A percentile compares a stretch with the other conserved stretches of the same genome.
Evolutionary conservation across 148 eudicot species (phyloP).

Genomic region (Heliosperma pusillum): DNA sequence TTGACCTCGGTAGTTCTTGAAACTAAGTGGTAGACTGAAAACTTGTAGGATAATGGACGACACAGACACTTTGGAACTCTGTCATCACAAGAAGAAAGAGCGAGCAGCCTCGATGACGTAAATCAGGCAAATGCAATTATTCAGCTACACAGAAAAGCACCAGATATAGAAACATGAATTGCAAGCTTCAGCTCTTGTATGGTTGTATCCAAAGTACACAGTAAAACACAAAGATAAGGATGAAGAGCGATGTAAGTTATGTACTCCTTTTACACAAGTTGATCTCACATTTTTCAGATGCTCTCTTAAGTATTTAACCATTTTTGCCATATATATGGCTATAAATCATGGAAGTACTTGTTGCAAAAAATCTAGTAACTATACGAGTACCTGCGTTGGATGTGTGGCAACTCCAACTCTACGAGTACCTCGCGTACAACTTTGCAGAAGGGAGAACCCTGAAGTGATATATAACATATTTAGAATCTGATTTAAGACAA

Average conservation of each 20-base stretch:
- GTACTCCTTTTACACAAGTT: background rate
- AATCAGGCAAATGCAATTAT: background rate
- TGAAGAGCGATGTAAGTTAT: background rate
- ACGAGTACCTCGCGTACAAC: constrained; percentile 95
- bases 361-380: background rate
- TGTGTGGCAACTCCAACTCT: constrained; percentile 90
- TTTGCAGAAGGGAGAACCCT: constrained; percentile 97
- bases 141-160: constrained; percentile 10
- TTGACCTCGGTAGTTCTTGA: background rate
- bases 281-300: background rate
- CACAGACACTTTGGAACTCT: background rate
- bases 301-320: too few species aligned
- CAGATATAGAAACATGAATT: background rate
- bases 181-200: background rate
- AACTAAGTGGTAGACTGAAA: constrained; percentile 1
- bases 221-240: background rate
- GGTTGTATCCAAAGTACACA: background rate
- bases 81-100: background rate
- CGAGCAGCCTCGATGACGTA: background rate
- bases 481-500: background rate
- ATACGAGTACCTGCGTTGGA: constrained; percentile 61
- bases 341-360: background rate
- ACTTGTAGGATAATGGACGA: background rate
- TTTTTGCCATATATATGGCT: background rate
- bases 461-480: constrained; percentile 23